These are phyloP conservation scores for Tolypocladium amazonense DNA, from an alignment of 2,329 filamentous ascomycete species.

Conservation along the genomic window DNA sequence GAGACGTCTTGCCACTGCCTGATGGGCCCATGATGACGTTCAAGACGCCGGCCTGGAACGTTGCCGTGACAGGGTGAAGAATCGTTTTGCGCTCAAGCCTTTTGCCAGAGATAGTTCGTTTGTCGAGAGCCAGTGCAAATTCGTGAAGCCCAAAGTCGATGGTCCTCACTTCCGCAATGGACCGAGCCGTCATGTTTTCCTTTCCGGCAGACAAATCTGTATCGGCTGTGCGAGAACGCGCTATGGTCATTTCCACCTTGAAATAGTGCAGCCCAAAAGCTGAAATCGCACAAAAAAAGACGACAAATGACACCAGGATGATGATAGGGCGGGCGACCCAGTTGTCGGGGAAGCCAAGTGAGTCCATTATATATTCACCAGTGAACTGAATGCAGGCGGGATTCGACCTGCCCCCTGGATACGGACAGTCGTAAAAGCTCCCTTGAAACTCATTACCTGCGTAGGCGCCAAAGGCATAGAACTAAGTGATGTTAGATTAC, in stretches of 20 bases:
- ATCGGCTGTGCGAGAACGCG: slow-evolving; percentile 47
- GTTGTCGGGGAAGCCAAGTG: slow-evolving; percentile 54
- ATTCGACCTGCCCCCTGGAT: slow-evolving; percentile 47
- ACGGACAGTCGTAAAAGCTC: slow-evolving; percentile 64
- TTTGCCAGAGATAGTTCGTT: slow-evolving; percentile 41
- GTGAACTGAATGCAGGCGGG: slow-evolving; percentile 59
- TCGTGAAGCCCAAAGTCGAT: slow-evolving; percentile 55
- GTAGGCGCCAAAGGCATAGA: slow-evolving; percentile 62
- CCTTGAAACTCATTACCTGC: slow-evolving; percentile 63
- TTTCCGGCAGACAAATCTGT: slow-evolving; percentile 59
- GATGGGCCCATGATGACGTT: slow-evolving; percentile 77
- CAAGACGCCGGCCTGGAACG: slow-evolving; percentile 56
- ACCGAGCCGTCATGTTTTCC: slow-evolving; percentile 51
- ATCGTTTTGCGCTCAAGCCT: slow-evolving; percentile 47
- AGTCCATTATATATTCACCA: slow-evolving; percentile 57
- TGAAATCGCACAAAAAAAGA: slow-evolving; percentile 52
- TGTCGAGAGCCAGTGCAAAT: slow-evolving; percentile 55
- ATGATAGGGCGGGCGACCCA: slow-evolving; percentile 61
- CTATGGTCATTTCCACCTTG: slow-evolving; percentile 59
- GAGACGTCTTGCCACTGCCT: slow-evolving; percentile 65
- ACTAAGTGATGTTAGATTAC: slow-evolving; percentile 24
- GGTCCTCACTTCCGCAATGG: slow-evolving; percentile 40
- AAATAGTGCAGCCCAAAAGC: slow-evolving; percentile 52
- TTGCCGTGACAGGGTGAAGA: slow-evolving; percentile 53
- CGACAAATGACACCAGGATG: slow-evolving; percentile 47